phyloP scores from a whole-genome alignment of 1,284 basidiomycete species.

The Ceratobasidium sp. region DNA sequence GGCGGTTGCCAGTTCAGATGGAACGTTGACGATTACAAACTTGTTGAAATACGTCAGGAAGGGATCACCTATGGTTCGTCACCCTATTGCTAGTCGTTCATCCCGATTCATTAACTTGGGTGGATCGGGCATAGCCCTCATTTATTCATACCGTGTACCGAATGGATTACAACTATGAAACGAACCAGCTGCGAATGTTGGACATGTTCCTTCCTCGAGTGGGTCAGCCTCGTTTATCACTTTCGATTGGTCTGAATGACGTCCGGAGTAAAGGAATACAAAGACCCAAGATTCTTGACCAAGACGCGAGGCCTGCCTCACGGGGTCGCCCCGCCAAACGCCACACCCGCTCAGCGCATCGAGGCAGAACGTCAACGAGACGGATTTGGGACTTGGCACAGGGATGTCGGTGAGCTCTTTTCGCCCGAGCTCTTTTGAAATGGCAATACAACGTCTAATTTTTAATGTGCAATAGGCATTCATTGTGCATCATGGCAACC shows the following conservation, averaged over 20 bases:
- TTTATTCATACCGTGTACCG: constrained; percentile 82
- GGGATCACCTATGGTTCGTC: constrained; percentile 69
- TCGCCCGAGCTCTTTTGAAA: constrained; percentile 54
- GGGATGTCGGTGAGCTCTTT: constrained; percentile 45
- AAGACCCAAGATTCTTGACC: constrained; percentile 8
- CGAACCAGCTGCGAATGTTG: constrained; percentile 79
- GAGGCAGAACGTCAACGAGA: constrained; percentile 47
- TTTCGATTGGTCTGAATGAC: background rate
- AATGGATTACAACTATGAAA: constrained; percentile 80
- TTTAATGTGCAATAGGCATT: constrained; percentile 62
- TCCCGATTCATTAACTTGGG: background rate
- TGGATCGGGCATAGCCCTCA: constrained; percentile 62
- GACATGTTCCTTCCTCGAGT: constrained; percentile 83
- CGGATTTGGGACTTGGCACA: constrained; percentile 43
- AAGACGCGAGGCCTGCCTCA: constrained; percentile 2
- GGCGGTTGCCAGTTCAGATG: constrained; percentile 82
- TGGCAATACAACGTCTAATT: background rate
- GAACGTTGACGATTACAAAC: constrained; percentile 75
- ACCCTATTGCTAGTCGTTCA: background rate
- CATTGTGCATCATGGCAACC: constrained; percentile 82
- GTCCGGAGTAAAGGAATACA: background rate
- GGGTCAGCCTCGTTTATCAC: constrained; percentile 38
- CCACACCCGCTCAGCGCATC: constrained; percentile 49
- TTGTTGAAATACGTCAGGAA: constrained; percentile 70
- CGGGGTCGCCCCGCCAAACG: constrained; percentile 48